Evolutionary conservation across 768 basidiomycete genomes (phyloP), one percentile per base, ranked within the genome.

Genomic region (Mycena pura): DNA sequence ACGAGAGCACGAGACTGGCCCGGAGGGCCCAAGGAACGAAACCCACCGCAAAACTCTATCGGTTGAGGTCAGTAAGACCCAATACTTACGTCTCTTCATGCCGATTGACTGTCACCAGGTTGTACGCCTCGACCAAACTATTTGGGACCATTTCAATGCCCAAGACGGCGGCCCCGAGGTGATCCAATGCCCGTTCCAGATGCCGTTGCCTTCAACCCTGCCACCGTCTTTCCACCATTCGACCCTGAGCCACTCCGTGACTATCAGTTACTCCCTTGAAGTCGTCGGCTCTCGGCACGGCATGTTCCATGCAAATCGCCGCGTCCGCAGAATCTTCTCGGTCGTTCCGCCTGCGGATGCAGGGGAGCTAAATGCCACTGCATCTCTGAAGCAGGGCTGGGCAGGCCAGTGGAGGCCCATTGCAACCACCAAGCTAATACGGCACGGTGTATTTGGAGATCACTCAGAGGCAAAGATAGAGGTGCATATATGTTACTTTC

Each of bases 121-220:
- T 34, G 17, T 66, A 14, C 44, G 57, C 21, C 3, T 45, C 7
- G 53, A 66, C 57, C 52, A 59, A 44, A 27, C 43, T 15, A 47
- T 66, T 22, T 66, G 64, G 64, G 60, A 66, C 27, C 60, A 66
- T 9, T 62, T 49, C 44, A 57, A 34, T 40, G 15, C 39, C 21
- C 44, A 45, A 5, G 52, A 38, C 41, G 57, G 57, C 28, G 22
- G n/a, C n/a, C n/a, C 29, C 36, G 27, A 57, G 29, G 19, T 56
- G 24, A 11, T 66, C 34, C 14, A 46, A 9, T 66, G 60, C 24
- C 64, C 64, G 8, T 66, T 66, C 38, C 53, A 50, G 22, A 40
- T 66, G 6, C 64, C 32, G 22, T 36, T 65, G 5, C 64, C 64
- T 1, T 39, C 31, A 8, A 50, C 31, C 28, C 34, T 65, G 32